These are phyloP conservation scores for Tetracladium marchalianum DNA, from an alignment of 495 filamentous ascomycete genomes.

Conservation along the genomic window DNA sequence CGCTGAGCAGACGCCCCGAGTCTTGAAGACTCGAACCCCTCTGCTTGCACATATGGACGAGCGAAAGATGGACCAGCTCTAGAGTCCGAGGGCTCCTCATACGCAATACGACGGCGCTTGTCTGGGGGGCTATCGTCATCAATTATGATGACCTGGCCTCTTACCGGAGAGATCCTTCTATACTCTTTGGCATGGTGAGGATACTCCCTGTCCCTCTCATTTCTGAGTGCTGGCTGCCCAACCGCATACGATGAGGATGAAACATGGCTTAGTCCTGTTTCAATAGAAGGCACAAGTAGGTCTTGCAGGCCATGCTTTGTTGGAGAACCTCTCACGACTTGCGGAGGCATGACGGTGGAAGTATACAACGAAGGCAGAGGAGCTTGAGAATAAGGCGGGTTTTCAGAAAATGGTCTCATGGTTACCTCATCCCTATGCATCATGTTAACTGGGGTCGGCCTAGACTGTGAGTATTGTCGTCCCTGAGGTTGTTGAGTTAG, in stretches of 20 bases:
- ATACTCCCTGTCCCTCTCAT: constrained; percentile 6
- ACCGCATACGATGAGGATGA: background rate
- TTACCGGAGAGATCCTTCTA: constrained; percentile 5
- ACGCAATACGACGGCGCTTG: constrained; percentile 19
- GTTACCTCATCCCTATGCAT: constrained; percentile 15
- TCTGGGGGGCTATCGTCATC: constrained; percentile 17
- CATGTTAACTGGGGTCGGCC: background rate
- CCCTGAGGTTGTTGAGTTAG: constrained; percentile 2
- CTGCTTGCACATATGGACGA: constrained; percentile 5
- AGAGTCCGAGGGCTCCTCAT: constrained; percentile 13
- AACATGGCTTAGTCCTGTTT: constrained; percentile 23
- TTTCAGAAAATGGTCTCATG: constrained; percentile 13
- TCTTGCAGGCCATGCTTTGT: constrained; percentile 25
- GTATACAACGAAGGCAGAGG: constrained; percentile 2
- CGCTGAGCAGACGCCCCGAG: constrained; percentile 11
- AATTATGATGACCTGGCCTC: constrained; percentile 12
- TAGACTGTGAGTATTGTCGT: constrained; percentile 8
- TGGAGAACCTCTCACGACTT: constrained; percentile 19
- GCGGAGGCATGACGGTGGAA: constrained; percentile 10
- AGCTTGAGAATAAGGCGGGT: constrained; percentile 8
- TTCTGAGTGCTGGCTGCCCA: no score
- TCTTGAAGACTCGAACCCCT: constrained; percentile 16
- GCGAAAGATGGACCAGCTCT: constrained; percentile 14
- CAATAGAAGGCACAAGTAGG: constrained; percentile 31
- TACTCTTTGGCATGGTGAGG: constrained; percentile 9